Conservation (phyloP, 1,284 basidiomycete species). For the Xerocomus amazonicus region DNA sequence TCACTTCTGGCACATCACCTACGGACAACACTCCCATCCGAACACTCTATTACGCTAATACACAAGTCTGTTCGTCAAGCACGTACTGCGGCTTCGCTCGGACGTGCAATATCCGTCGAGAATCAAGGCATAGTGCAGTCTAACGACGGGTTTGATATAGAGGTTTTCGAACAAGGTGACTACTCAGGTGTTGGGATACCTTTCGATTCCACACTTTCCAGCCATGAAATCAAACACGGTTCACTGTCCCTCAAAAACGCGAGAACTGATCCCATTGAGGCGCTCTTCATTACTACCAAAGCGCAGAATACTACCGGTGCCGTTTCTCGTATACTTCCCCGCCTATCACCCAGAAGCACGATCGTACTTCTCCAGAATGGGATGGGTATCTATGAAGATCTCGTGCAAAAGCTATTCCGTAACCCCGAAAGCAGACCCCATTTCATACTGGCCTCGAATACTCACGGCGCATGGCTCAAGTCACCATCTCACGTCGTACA, state of each 20-base stretch:
- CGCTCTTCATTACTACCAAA: conserved; percentile 83
- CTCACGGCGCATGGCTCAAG: conserved; percentile 71
- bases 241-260: conserved; percentile 20
- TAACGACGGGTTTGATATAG: conserved; percentile 43
- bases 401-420: conserved; percentile 69
- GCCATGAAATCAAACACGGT: conserved; percentile 10
- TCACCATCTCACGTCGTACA: conserved; percentile 64
- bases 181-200: conserved; percentile 27
- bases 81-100: conserved; percentile 29
- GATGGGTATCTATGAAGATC: conserved; percentile 84
- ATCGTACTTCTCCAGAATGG: conserved; percentile 91
- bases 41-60: conserved; percentile 64
- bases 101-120: conserved; percentile 45
- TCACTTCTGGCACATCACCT: conserved; percentile 78
- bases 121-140: conserved; percentile 41
- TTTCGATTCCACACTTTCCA: conserved; percentile 16
- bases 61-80: conserved; percentile 46
- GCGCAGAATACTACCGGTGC: conserved; percentile 63
- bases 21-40: conserved; percentile 51
- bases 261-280: conserved; percentile 46
- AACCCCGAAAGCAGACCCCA: conserved; percentile 74
- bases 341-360: conserved; percentile 69
- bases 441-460: conserved; percentile 82
- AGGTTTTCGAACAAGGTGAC: conserved; percentile 39
- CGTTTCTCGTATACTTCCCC: conserved; percentile 57